Evolutionary conservation across 164 flowering plant genomes (phyloP).

Genomic region (Piper betle): DNA sequence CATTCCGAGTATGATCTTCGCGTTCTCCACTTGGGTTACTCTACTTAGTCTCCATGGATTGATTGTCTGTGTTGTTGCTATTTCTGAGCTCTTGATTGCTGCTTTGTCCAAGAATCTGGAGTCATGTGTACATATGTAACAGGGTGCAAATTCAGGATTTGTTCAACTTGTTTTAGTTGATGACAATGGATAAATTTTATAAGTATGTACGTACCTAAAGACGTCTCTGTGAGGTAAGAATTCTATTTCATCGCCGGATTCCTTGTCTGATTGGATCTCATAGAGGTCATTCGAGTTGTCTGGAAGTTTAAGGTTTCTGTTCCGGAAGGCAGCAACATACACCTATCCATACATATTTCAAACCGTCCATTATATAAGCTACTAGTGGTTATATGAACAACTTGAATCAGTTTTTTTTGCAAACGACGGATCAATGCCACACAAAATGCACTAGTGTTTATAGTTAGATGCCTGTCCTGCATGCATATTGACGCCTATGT

Average conservation of each 20-base stretch:
- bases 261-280: slow-evolving; percentile 39
- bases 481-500: no score
- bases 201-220: slow-evolving; percentile 27
- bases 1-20: slow-evolving; percentile 33
- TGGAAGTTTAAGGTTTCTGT: slow-evolving; percentile 36
- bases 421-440: no score
- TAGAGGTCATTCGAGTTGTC: slow-evolving; percentile 36
- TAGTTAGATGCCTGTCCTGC: no score
- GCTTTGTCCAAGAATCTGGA: slow-evolving; percentile 47
- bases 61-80: slow-evolving; percentile 4
- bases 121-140: no score
- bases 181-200: background rate
- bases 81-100: slow-evolving; percentile 17
- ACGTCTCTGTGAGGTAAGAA: slow-evolving; percentile 42
- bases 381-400: no score
- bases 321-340: slow-evolving; percentile 45
- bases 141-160: background rate
- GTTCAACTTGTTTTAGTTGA: background rate
- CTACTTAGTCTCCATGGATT: slow-evolving; percentile 42
- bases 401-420: no score
- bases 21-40: slow-evolving; percentile 47
- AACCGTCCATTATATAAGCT: no score
- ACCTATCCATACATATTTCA: slow-evolving; percentile 23
- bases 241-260: slow-evolving; percentile 27
- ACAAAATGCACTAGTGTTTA: no score